Base-by-base conservation (phyloP, 345 rosid genomes). In the Euphorbia tirucalli region DNA sequence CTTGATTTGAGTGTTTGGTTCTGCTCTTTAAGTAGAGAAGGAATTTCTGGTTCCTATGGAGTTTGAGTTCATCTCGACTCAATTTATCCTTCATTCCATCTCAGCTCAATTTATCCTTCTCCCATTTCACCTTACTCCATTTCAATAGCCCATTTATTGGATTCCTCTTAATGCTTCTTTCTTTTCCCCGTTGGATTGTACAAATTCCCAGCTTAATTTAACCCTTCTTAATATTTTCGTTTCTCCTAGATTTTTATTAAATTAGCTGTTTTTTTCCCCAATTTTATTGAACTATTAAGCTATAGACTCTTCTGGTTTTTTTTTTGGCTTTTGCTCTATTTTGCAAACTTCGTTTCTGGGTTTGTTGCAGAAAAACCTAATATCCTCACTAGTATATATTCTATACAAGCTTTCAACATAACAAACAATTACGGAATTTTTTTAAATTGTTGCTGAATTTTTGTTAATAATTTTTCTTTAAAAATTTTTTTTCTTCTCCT, bases 131-230 rank as follows among this genome's bases (percentile, higher is more conserved):
- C 76, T 78, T 69, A 83, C 66, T 68, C 65, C 74, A 70, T 78
- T 75, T 82, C 68, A 74, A 77, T 81, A 74, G 3, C 65, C 87
- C 90, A 88, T 89, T 91, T 81, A 80, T 85, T 78, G 86, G 90
- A 85, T 88, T 87, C 93, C 85, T 85, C 75, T 72, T 61, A 71
- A 76, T 83, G 79, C 39, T 64, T 72, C 75, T 79, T 82, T 75
- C 83, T 75, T 83, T 81, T 83, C 82, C 85, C 79, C 80, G 74
- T 86, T 87, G 81, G 85, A 85, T 85, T 83, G 85, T 78, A 72
- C 71, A 85, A 81, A 85, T 83, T 84, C 83, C 74, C 81, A 82
- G 82, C 81, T 85, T 24, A 70, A 76, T 73, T 80, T 75, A n/a
- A 79, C 85, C 83, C 65, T 44, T 74, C 69, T 59, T 65, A 57